These are phyloP conservation scores for Hyphodiscus sp. DNA, from an alignment of 2,329 filamentous ascomycete genomes.

Conservation along the genomic window DNA sequence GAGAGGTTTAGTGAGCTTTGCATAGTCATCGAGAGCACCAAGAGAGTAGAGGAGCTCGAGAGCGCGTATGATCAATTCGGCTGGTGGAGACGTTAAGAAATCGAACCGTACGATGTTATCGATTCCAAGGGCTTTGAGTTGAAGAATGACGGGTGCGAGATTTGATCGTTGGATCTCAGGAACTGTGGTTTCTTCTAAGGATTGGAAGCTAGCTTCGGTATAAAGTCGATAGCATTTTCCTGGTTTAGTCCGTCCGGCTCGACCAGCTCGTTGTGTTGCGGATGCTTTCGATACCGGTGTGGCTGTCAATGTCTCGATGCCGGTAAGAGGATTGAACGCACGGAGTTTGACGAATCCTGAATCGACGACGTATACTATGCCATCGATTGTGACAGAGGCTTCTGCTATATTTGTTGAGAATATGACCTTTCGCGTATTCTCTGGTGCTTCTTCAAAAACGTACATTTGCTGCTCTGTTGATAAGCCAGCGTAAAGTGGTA, in stretches of 20 bases:
- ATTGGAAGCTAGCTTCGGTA: conserved; percentile 65
- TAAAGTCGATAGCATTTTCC: conserved; percentile 95
- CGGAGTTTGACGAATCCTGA: conserved; percentile 86
- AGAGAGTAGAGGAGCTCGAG: conserved; percentile 83
- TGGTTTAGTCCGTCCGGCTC: conserved; percentile 80
- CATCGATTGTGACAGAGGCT: conserved; percentile 89
- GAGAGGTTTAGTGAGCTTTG: conserved; percentile 83
- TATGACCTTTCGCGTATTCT: conserved; percentile 83
- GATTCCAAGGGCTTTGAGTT: conserved; percentile 90
- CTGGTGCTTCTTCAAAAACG: conserved; percentile 78
- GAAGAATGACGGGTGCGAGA: conserved; percentile 78
- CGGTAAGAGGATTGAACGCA: conserved; percentile 74
- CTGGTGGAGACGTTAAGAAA: conserved; percentile 79
- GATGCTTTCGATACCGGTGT: conserved; percentile 84
- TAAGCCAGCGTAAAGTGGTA: conserved; percentile 86
- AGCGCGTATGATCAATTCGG: conserved; percentile 76
- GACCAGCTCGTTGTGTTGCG: conserved; percentile 83
- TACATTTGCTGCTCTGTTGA: conserved; percentile 91
- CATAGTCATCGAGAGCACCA: conserved; percentile 81
- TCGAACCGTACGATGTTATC: conserved; percentile 90
- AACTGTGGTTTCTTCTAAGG: conserved; percentile 64
- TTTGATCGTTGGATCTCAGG: conserved; percentile 93
- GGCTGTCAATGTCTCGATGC: conserved; percentile 80
- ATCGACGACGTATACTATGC: conserved; percentile 86
- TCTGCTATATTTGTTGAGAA: conserved; percentile 95